Evolutionary conservation across 192 early-diverging fungal species (phyloP), one percentile per base, ranked within the genome.

Genomic region (Backusella circina): DNA sequence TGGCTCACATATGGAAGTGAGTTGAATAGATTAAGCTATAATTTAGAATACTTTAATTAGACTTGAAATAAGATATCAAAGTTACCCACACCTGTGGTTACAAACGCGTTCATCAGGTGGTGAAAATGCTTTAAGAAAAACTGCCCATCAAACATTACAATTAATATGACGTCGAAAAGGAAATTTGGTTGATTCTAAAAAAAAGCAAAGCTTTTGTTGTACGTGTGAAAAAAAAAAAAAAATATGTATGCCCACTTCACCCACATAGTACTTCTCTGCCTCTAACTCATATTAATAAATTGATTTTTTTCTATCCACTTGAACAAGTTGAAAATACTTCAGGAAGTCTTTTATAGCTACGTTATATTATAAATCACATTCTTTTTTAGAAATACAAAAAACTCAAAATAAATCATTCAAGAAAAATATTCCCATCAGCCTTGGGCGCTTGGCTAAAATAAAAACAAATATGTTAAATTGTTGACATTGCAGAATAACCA

Each of bases 401-500:
- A 44, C 0, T 3, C 3, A 15, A 15, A 15, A 28, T 26, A 23
- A 2, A 28, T 61, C 21, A 61, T 21, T 13, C 10, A 28, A 61
- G 15, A 61, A 51, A 61, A 61, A 61, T 26, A 61, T 61, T 61
- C 54, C 54, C 54, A 61, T 28, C 8, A 61, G 54, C 54, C 13
- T 61, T 61, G 26, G 54, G 26, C 26, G 54, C 23, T 61, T 61
- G 26, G 54, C 54, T 61, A 10, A 61, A 61, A 61, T 61, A 28
- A 61, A 61, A 61, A 61, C 54, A 61, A 61, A 61, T 61, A 61
- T 61, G 54, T 61, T 61, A 28, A 61, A 61, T 28, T 61, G 54
- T 61, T 57, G 54, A 57, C 23, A 57, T 57, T 23, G 54, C 54
- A 28, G 21, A 61, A 61, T 61, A 61, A 12, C 54, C 26, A 61